Conservation (phyloP, 805 yeast genomes). For the Vanderwaltozyma polyspora region DNA sequence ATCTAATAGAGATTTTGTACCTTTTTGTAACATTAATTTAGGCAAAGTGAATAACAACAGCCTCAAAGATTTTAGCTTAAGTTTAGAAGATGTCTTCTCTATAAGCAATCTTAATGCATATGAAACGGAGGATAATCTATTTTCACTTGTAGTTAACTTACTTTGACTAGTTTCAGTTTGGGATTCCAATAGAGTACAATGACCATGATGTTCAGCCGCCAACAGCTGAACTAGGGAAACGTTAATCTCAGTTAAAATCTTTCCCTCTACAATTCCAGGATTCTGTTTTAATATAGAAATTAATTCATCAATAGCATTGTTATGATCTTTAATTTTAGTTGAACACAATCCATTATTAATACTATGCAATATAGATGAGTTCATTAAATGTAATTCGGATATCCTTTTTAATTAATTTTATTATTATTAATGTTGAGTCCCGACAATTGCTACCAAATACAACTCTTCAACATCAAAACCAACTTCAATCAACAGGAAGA, state of each 20-base stretch:
- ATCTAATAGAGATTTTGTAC: conserved; percentile 7
- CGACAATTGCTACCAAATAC: too few species aligned
- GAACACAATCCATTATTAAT: conserved; percentile 31
- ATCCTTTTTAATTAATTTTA: too few species aligned
- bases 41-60: conserved; percentile 16
- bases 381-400: too few species aligned
- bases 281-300: conserved; percentile 21
- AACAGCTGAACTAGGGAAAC: conserved; percentile 23
- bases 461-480: too few species aligned
- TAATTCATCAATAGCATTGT: conserved; percentile 36
- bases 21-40: conserved; percentile 11
- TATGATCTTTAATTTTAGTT: conserved; percentile 42
- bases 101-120: conserved; percentile 22
- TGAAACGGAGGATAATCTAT: conserved; percentile 15
- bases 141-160: conserved; percentile 24
- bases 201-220: conserved; percentile 29
- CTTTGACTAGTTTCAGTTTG: conserved; percentile 20
- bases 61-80: conserved; percentile 19
- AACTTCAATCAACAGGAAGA: too few species aligned
- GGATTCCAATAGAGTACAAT: conserved; percentile 5
- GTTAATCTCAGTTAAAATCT: conserved; percentile 12
- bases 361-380: too few species aligned
- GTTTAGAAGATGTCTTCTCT: conserved; percentile 18
- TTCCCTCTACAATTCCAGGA: conserved; percentile 15
- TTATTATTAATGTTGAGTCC: too few species aligned